Conservation (phyloP, 768 basidiomycete genomes). For the Xanthoconium purpureum region DNA sequence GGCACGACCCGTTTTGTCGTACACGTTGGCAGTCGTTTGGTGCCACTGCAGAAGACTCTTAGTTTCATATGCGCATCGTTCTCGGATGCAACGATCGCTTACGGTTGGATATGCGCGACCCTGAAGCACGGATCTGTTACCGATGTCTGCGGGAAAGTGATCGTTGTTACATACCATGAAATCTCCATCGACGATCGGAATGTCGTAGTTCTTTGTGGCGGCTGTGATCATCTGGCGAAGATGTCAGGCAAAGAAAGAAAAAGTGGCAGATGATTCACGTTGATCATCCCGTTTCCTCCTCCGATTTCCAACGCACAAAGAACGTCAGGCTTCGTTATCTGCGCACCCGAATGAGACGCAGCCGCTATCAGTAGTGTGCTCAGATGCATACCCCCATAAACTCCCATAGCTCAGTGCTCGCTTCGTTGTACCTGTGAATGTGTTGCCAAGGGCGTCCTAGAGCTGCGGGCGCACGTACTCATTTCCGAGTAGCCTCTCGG, state of each 20-base stretch:
- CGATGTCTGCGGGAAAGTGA: neutral
- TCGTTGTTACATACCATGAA: constrained; percentile 34
- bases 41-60: constrained; percentile 19
- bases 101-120: constrained; percentile 37
- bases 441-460: neutral
- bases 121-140: constrained; percentile 14
- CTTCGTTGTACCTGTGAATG: constrained; percentile 32
- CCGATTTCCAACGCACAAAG: constrained; percentile 41
- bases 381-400: constrained; percentile 23
- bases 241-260: constrained; percentile 8
- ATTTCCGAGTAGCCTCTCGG: constrained; percentile 37
- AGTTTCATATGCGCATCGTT: constrained; percentile 1
- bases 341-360: neutral
- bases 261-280: constrained; percentile 24
- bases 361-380: neutral
- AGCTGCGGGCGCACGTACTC: constrained; percentile 26
- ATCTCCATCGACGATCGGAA: constrained; percentile 44
- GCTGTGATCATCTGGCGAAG: constrained; percentile 34
- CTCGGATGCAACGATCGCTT: constrained; percentile 15
- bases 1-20: constrained; percentile 26
- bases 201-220: constrained; percentile 34
- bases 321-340: constrained; percentile 35
- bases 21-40: constrained; percentile 33
- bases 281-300: constrained; percentile 44
- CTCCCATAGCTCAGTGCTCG: constrained; percentile 29